Base-by-base conservation (phyloP, 208 protist genomes). In the Leptomonas pyrrhocoris region DNA sequence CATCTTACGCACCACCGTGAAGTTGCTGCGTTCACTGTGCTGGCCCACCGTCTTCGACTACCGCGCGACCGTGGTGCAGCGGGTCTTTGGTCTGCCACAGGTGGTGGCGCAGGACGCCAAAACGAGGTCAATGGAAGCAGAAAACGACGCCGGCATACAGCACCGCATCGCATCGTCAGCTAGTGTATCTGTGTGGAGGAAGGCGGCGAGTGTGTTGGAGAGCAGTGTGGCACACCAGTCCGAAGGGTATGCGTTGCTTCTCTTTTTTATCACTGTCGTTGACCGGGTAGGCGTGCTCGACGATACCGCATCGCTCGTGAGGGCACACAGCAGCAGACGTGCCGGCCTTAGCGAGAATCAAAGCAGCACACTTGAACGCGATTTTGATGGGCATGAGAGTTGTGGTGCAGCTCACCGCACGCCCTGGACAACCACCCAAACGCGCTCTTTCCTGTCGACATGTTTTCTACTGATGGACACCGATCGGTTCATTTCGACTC, bases 221-320 rank as follows among this genome's bases (percentile, higher is more conserved):
- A 80, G 80, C 62, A 81, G 48, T n/a, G 58, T 57, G 30, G 13
- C 46, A 16, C 75, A 74, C 16, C 88, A 93, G 59, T 77, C 74
- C 16, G 36, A 73, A 15, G 78, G 75, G 0, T 88, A 93, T 54
- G 79, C 85, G 68, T 68, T 90, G 28, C 43, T 93, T 19, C 65
- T 72, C 27, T 62, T 77, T 40, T 83, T 70, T 38, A 77, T 56
- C 67, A 45, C 28, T 1, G 46, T 51, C 25, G 38, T 59, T 11
- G 43, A 25, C 21, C 13, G 43, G 21, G 23, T 21, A 30, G 23
- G 16, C 16, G 19, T 48, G n/a, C 30, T 45, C 21, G 23, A 9
- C 19, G 27, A 31, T 0, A 18, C 12, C n/a, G 1, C 21, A 12
- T 9, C 23, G 34, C 12, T 30, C 48, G 15, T 28, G 48, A 21